These are phyloP conservation scores for Meyerozyma sp. DNA, from an alignment of 1,139 yeast species.

Conservation along the genomic window DNA sequence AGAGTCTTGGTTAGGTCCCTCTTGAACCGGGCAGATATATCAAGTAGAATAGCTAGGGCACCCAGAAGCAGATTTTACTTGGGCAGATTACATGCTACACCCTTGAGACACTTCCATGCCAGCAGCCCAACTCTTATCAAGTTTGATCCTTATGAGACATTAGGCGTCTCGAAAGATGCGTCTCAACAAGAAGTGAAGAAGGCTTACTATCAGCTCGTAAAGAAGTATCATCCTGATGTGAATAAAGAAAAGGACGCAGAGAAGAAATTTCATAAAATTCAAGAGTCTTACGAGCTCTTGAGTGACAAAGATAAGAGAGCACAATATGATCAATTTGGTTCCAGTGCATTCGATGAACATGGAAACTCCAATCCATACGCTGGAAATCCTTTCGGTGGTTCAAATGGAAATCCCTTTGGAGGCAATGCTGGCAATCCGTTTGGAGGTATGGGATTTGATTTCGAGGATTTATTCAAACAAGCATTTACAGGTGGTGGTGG, in stretches of 20 bases:
- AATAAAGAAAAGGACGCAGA: conserved; percentile 90
- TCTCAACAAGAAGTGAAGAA: conserved; percentile 83
- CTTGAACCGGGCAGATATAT: background rate
- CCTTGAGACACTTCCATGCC: conserved; percentile 21
- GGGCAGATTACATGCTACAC: background rate
- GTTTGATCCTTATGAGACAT: conserved; percentile 75
- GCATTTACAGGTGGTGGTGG: conserved; percentile 54
- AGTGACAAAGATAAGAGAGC: conserved; percentile 83
- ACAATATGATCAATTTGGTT: conserved; percentile 89
- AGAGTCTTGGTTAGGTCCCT: background rate
- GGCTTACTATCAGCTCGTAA: conserved; percentile 90
- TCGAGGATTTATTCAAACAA: conserved; percentile 84
- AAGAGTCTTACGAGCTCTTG: conserved; percentile 88
- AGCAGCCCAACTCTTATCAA: conserved; percentile 19
- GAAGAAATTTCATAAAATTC: conserved; percentile 83
- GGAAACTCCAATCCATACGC: conserved; percentile 57
- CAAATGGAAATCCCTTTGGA: conserved; percentile 36
- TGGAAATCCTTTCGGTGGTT: conserved; percentile 38
- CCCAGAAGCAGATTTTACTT: background rate
- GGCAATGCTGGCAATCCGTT: conserved; percentile 34
- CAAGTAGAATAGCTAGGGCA: background rate
- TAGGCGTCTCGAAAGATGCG: conserved; percentile 74
- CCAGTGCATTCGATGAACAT: conserved; percentile 72
- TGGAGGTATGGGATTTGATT: conserved; percentile 54
- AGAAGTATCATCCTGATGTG: conserved; percentile 93